Conservation (phyloP, 2,329 filamentous ascomycete genomes). For the Aspergillus floridensis region DNA sequence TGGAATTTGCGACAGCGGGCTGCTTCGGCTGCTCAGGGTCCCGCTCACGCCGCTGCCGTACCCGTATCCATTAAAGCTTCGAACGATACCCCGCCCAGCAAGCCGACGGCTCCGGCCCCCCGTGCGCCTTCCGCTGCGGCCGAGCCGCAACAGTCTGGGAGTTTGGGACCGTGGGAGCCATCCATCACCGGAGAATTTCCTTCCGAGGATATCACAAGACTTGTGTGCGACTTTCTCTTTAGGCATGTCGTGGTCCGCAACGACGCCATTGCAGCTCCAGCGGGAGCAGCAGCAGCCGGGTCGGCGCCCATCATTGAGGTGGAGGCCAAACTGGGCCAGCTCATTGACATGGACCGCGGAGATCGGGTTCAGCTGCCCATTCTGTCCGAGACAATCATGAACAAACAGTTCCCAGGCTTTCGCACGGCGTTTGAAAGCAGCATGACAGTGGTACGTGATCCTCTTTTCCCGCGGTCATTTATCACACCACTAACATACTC, state of each 20-base stretch:
- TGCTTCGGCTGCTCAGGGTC: slow-evolving; percentile 15
- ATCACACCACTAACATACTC: slow-evolving; percentile 14
- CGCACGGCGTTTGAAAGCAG: slow-evolving; percentile 75
- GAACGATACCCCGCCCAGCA: slow-evolving; percentile 30
- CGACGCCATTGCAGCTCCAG: slow-evolving; percentile 57
- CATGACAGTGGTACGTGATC: slow-evolving; percentile 74
- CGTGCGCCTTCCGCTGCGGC: slow-evolving; percentile 11
- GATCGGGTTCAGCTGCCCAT: slow-evolving; percentile 67
- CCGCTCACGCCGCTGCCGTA: slow-evolving; percentile 18
- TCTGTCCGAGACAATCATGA: slow-evolving; percentile 67
- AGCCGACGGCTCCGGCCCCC: slow-evolving; percentile 7
- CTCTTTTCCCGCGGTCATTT: neutral
- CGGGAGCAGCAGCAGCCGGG: slow-evolving; percentile 56
- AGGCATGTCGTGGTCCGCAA: slow-evolving; percentile 65
- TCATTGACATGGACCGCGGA: slow-evolving; percentile 71
- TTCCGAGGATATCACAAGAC: slow-evolving; percentile 70
- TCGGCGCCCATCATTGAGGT: slow-evolving; percentile 79
- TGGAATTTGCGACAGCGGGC: slow-evolving; percentile 25
- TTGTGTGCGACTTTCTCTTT: slow-evolving; percentile 79
- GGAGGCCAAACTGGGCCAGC: slow-evolving; percentile 85
- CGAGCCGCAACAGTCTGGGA: slow-evolving; percentile 23
- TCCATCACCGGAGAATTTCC: slow-evolving; percentile 69
- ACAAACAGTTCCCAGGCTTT: slow-evolving; percentile 50
- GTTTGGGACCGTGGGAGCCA: slow-evolving; percentile 48
- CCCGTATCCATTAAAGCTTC: slow-evolving; percentile 19